Percentiles rank a stretch among this genome's conserved stretches.
These are phyloP conservation scores for Chrysoporthe cubensis DNA, from an alignment of 2,329 filamentous ascomycete genomes.

Conservation along the genomic window DNA sequence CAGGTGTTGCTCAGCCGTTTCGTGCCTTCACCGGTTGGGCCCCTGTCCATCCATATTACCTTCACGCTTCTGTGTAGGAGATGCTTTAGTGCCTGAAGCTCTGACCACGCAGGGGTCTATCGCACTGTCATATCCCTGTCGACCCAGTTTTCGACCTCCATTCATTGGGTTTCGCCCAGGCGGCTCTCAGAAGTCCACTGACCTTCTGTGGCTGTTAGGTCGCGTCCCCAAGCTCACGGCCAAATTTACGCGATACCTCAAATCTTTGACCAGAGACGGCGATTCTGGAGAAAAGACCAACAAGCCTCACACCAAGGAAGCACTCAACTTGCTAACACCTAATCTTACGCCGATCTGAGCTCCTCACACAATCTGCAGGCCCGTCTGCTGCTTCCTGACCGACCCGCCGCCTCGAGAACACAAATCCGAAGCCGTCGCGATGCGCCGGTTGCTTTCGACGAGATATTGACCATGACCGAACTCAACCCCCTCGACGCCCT, in stretches of 20 bases:
- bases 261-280: slow-evolving; percentile 8
- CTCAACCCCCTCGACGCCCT: slow-evolving; percentile 75
- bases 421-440: slow-evolving; percentile 19
- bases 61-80: not conserved
- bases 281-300: slow-evolving; percentile 12
- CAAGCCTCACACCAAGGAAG: slow-evolving; percentile 12
- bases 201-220: not conserved
- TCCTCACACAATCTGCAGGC: not conserved
- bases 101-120: not conserved
- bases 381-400: too few relatives aligned
- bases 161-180: slow-evolving; percentile 10
- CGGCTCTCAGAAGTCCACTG: not conserved
- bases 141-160: slow-evolving; percentile 1
- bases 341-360: not conserved
- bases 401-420: not conserved
- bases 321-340: not conserved
- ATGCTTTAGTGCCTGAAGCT: slow-evolving; percentile 13
- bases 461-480: slow-evolving; percentile 65
- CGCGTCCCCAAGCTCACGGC: slow-evolving; percentile 24
- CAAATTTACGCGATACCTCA: slow-evolving; percentile 29
- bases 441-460: slow-evolving; percentile 16
- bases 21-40: not conserved
- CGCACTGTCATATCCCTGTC: not conserved
- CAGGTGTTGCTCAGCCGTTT: not conserved
- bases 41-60: too few relatives aligned